phyloP scores from a whole-genome alignment of 345 rosid species.

The Gossypium turneri region DNA sequence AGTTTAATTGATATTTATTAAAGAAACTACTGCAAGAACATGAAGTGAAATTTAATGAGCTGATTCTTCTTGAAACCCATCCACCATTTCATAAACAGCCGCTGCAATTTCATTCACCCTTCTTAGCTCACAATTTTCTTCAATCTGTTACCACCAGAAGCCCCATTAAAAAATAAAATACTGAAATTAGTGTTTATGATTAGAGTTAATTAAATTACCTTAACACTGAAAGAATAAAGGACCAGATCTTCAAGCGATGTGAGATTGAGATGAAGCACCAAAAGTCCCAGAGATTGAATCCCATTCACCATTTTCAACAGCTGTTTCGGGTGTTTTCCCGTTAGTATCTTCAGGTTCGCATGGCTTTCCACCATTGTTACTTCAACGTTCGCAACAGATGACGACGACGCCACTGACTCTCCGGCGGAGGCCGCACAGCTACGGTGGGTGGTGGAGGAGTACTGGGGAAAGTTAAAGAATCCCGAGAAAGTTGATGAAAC shows the following conservation, averaged over 20 bases:
- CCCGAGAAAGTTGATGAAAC: slow-evolving; percentile 33
- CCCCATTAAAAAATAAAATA: background rate
- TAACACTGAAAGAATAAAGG: slow-evolving; percentile 51
- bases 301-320: slow-evolving; percentile 48
- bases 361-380: slow-evolving; percentile 56
- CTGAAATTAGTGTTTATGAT: background rate
- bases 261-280: slow-evolving; percentile 51
- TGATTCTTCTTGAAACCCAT: slow-evolving; percentile 34
- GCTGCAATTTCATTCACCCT: slow-evolving; percentile 49
- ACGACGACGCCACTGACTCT: background rate
- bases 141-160: slow-evolving; percentile 31
- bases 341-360: slow-evolving; percentile 52
- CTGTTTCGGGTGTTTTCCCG: slow-evolving; percentile 44
- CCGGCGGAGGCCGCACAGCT: background rate
- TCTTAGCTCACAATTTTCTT: slow-evolving; percentile 39
- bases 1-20: too few relatives aligned
- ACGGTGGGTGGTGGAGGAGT: slow-evolving; percentile 15
- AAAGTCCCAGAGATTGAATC: slow-evolving; percentile 39
- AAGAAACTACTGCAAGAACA: background rate
- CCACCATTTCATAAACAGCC: slow-evolving; percentile 47
- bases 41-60: background rate
- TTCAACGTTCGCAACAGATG: slow-evolving; percentile 45
- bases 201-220: slow-evolving; percentile 33
- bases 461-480: slow-evolving; percentile 54
- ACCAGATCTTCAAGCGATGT: slow-evolving; percentile 39